Base-by-base conservation (phyloP, 1,284 basidiomycete species). In the Cystobasidium pallidum region DNA sequence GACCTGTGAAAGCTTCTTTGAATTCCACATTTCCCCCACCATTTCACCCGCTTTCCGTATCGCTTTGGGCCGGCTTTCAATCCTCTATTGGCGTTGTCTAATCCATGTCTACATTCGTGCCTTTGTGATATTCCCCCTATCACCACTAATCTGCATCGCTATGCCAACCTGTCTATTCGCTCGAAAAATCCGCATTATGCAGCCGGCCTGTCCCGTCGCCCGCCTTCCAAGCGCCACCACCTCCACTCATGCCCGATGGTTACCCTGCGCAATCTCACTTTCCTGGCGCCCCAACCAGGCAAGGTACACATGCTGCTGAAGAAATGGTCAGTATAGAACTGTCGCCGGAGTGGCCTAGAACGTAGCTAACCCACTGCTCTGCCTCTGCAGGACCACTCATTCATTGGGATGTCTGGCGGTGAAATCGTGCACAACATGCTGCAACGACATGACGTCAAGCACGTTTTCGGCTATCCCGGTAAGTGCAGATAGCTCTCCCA, bases 371-470 rank as follows among this genome's bases (percentile, higher is more conserved):
- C n/a, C n/a, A n/a, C n/a, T n/a, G n/a, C n/a, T n/a, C n/a, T n/a
- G n/a, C n/a, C n/a, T n/a, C n/a, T n/a, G n/a, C n/a, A n/a, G n/a
- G 82, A 83, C 73, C 73, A 78, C 59, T 80, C 79, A 59, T 97
- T 99, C 79, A 87, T 98, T 71, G 95, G 95, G 74, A 88, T 95
- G 83, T 92, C 92, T 21, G 95, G 95, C 39, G 95, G 95, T 43
- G 87, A 97, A 82, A 97, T 99, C 80, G 97, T 99, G 84, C 94
- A 99, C 82, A 94, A 99, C 83, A 98, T 99, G 95, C 97, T 99
- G 92, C 89, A 94, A 73, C 86, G 95, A 67, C 95, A 99, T 82
- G 87, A 87, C 72, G 94, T 99, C 79, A 96, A 95, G 82, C 91
- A 98, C 80, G 87, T 99, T 64, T 99, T 99, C 80, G 95, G 95